Conservation (phyloP, 140 eudicot species). For the Anethum foeniculum region DNA sequence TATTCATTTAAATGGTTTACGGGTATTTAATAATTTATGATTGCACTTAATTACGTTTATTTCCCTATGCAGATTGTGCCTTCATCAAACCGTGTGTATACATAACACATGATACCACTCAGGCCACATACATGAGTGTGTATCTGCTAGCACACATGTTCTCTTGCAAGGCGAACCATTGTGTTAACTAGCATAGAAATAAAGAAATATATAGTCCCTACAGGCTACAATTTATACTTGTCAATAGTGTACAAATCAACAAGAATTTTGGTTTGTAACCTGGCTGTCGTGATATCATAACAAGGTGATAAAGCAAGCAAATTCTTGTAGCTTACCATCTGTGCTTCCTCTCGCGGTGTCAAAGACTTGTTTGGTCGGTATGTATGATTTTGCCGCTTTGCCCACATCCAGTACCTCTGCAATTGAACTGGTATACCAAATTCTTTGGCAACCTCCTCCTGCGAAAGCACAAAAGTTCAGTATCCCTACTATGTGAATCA, state of each 20-base stretch:
- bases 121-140: neutral
- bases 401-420: slow-evolving; percentile 94
- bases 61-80: neutral
- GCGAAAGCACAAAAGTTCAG: slow-evolving; percentile 4
- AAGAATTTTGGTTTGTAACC: neutral
- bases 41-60: neutral
- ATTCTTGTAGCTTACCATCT: slow-evolving; percentile 39
- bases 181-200: neutral
- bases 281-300: neutral
- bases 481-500: neutral
- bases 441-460: slow-evolving; percentile 89
- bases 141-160: neutral
- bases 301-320: slow-evolving; percentile 3
- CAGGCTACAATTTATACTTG: neutral
- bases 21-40: neutral
- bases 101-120: neutral
- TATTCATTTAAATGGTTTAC: neutral
- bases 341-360: slow-evolving; percentile 79
- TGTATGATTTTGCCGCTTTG: slow-evolving; percentile 82
- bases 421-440: slow-evolving; percentile 83
- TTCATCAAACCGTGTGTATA: neutral
- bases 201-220: neutral
- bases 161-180: neutral
- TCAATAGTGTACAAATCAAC: neutral
- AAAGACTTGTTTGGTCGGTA: slow-evolving; percentile 76